Evolutionary conservation across 1,284 basidiomycete species (phyloP).

Genomic region (Leccinum ponderosum): DNA sequence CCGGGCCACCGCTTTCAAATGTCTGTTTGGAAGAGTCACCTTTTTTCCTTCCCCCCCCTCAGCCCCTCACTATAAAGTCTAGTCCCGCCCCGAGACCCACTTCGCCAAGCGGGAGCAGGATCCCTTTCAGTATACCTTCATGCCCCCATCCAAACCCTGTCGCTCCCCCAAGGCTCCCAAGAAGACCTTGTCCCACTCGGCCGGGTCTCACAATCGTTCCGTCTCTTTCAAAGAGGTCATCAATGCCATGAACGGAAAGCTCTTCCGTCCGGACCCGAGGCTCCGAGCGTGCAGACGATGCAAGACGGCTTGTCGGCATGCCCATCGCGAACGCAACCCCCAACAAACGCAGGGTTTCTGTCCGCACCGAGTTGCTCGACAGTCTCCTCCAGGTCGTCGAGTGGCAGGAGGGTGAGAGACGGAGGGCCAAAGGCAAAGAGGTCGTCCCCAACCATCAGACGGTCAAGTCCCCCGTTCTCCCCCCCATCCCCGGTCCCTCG

Average conservation of each 20-base stretch:
- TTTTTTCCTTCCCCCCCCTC: too few relatives aligned
- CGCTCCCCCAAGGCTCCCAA: slow-evolving; percentile 9
- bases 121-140: slow-evolving; percentile 32
- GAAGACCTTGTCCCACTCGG: slow-evolving; percentile 7
- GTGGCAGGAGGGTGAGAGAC: slow-evolving; percentile 38
- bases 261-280: slow-evolving; percentile 48
- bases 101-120: slow-evolving; percentile 18
- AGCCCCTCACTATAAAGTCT: slow-evolving; percentile 8
- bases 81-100: slow-evolving; percentile 20
- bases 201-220: slow-evolving; percentile 10
- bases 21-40: too few relatives aligned
- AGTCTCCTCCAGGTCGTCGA: slow-evolving; percentile 47
- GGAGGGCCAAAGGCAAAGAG: slow-evolving; percentile 38
- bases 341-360: slow-evolving; percentile 23
- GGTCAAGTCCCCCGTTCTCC: slow-evolving; percentile 24
- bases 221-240: slow-evolving; percentile 60
- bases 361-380: slow-evolving; percentile 46
- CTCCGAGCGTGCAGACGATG: slow-evolving; percentile 37
- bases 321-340: slow-evolving; percentile 14
- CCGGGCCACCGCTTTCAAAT: too few relatives aligned
- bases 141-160: slow-evolving; percentile 19
- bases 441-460: slow-evolving; percentile 17
- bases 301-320: slow-evolving; percentile 29
- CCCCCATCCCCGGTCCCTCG: slow-evolving; percentile 35
- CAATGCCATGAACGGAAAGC: slow-evolving; percentile 55